Conservation (phyloP, 2,329 filamentous ascomycete genomes). For the Paraphaeosphaeria sporulosa region DNA sequence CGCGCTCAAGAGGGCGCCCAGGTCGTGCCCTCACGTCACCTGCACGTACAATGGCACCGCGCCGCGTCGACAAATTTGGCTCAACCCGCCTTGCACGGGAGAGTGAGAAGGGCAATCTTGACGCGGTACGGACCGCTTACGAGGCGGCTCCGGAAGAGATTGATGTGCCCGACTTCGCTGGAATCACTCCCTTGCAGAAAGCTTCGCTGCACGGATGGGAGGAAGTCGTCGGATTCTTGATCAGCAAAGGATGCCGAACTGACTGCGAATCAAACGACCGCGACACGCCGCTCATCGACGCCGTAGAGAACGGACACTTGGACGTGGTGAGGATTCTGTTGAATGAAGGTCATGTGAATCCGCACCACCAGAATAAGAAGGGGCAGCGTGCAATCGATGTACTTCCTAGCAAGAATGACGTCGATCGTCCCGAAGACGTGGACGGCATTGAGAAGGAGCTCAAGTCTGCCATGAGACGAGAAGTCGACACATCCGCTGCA, state of each 20-base stretch:
- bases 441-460: constrained; percentile 79
- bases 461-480: constrained; percentile 62
- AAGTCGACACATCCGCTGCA: constrained; percentile 58
- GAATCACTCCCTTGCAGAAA: constrained; percentile 95
- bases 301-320: constrained; percentile 92
- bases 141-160: constrained; percentile 85
- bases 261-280: constrained; percentile 78
- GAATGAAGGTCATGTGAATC: constrained; percentile 82
- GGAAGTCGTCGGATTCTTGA: constrained; percentile 85
- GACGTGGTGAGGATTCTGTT: constrained; percentile 86
- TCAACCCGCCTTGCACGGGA: constrained; percentile 90
- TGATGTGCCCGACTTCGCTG: constrained; percentile 89
- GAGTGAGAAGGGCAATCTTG: constrained; percentile 84
- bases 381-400: constrained; percentile 91
- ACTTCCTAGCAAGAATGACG: constrained; percentile 55
- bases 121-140: constrained; percentile 76
- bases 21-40: constrained; percentile 64
- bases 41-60: constrained; percentile 71
- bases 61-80: constrained; percentile 91
- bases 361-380: constrained; percentile 87
- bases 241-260: constrained; percentile 83
- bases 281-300: constrained; percentile 94
- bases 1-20: constrained; percentile 61
- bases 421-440: constrained; percentile 69
- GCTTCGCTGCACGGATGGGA: constrained; percentile 86